Base-by-base conservation (phyloP, 176 grass and related monocot species). In the Neostapfia colusana region DNA sequence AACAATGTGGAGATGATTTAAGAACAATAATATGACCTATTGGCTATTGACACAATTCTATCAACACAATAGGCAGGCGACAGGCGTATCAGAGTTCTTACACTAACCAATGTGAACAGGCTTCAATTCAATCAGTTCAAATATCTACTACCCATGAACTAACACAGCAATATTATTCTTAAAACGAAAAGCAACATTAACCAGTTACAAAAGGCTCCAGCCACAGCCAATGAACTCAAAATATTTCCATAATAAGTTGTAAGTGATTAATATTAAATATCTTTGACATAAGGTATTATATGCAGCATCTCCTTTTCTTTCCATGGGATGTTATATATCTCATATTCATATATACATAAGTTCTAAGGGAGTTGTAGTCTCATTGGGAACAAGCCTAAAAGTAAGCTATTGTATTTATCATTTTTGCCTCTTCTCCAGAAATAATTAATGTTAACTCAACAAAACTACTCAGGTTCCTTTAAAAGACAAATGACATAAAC, bases 81-180 rank as follows among this genome's bases (percentile, higher is more conserved):
- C 37, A 49, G 18, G 61, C 36, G 61, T 67, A 53, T n/a, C 10
- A 72, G 17, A 72, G 8, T 24, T 67, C 17, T 72, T 50, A 61
- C 42, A 88, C 16, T 41, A 45, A 31, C 20, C 20, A 63, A 41
- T 67, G 17, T 7, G 18, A 72, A 45, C 13, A 63, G 21, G 76
- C 23, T 18, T 81, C 17, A 68, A 75, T 39, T 51, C 67, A 3
- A 53, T 21, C 58, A 31, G 31, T 78, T 50, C 24, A 68, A 63
- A 53, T 53, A 34, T 12, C 7, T 70, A 86, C 34, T 79, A 67
- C 43, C 61, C 17, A 73, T 23, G 74, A 74, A 75, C 14, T 53
- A 58, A 26, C 11, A 51, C 12, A 18, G 0, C n/a, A 64, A 37
- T 62, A 69, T 67, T 73, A 71, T 49, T 21, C 68, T 31, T 40